Percentiles rank a stretch among this genome's conserved stretches.
Evolutionary conservation across 2,329 filamentous ascomycete species (phyloP).

Genomic region (Beauveria pseudobassiana): DNA sequence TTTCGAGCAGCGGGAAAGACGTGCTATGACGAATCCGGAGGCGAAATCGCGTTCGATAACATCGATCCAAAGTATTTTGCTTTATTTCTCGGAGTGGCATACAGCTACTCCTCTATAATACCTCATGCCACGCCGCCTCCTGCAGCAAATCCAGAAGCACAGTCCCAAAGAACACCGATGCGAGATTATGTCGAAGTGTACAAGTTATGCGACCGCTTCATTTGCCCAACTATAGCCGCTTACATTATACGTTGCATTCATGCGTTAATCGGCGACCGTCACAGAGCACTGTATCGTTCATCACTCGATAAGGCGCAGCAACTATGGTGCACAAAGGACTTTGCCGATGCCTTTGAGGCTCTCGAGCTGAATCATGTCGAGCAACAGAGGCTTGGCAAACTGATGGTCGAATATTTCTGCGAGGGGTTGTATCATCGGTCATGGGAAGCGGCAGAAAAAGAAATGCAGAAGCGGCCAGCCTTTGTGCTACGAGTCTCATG

Average conservation of each 20-base stretch:
- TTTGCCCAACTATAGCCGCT: slow-evolving; percentile 22
- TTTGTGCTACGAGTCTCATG: slow-evolving; percentile 25
- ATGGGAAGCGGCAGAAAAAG: slow-evolving; percentile 20
- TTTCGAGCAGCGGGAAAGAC: slow-evolving; percentile 23
- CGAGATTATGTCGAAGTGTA: slow-evolving; percentile 28
- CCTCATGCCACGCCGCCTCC: slow-evolving; percentile 21
- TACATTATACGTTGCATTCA: slow-evolving; percentile 25
- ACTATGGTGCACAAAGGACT: slow-evolving; percentile 23
- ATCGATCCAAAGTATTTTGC: slow-evolving; percentile 26
- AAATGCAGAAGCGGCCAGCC: slow-evolving; percentile 20
- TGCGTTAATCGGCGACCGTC: slow-evolving; percentile 23
- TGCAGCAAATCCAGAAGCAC: slow-evolving; percentile 20
- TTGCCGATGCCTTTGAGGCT: slow-evolving; percentile 29
- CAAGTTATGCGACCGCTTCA: slow-evolving; percentile 30
- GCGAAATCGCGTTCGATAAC: slow-evolving; percentile 24
- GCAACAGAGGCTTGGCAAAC: slow-evolving; percentile 18
- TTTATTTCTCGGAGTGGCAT: slow-evolving; percentile 28
- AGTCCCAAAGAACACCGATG: slow-evolving; percentile 20
- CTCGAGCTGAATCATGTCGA: slow-evolving; percentile 17
- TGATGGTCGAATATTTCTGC: slow-evolving; percentile 26
- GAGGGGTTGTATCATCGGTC: slow-evolving; percentile 23
- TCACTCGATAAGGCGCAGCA: slow-evolving; percentile 21
- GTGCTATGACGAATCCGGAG: slow-evolving; percentile 21
- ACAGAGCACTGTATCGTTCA: slow-evolving; percentile 25
- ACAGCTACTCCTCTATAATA: slow-evolving; percentile 26